Percentiles rank a stretch among this genome's conserved stretches.
phyloP scores from a whole-genome alignment of 2,329 filamentous ascomycete genomes.

The Hypoxylon rubiginosum region DNA sequence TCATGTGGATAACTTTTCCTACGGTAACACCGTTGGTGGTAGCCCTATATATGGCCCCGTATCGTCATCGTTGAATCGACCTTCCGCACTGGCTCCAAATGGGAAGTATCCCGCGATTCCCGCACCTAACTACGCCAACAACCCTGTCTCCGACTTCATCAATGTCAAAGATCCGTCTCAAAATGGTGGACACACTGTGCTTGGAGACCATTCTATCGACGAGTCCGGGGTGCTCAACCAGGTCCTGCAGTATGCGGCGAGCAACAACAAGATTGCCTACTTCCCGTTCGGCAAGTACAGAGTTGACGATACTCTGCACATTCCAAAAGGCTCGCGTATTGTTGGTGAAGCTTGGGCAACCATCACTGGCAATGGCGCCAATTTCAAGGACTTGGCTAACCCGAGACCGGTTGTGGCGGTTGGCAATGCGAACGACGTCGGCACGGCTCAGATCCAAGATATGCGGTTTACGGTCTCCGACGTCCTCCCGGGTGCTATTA shows the following conservation, averaged over 20 bases:
- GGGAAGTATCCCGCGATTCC: constrained; percentile 55
- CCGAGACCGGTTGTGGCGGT: constrained; percentile 71
- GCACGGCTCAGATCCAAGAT: constrained; percentile 73
- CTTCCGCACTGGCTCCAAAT: constrained; percentile 54
- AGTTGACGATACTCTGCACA: constrained; percentile 63
- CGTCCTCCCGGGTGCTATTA: constrained; percentile 69
- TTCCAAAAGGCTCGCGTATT: constrained; percentile 64
- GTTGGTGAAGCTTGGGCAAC: constrained; percentile 67
- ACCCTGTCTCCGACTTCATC: constrained; percentile 54
- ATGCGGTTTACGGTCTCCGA: constrained; percentile 74
- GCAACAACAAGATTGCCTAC: constrained; percentile 62
- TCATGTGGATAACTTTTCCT: constrained; percentile 58
- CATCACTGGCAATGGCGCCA: constrained; percentile 64
- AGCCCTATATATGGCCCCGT: constrained; percentile 57
- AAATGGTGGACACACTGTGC: constrained; percentile 54
- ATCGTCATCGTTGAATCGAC: constrained; percentile 51
- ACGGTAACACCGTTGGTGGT: constrained; percentile 58
- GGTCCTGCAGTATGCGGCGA: constrained; percentile 55
- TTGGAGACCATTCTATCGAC: constrained; percentile 57
- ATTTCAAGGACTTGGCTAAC: constrained; percentile 63
- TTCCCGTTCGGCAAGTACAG: constrained; percentile 69
- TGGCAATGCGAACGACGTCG: constrained; percentile 69
- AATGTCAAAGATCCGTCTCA: constrained; percentile 59
- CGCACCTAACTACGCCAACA: constrained; percentile 57
- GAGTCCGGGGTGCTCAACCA: constrained; percentile 56